Evolutionary conservation across 2,329 filamentous ascomycete species (phyloP).

Genomic region (Colletotrichum siamense): DNA sequence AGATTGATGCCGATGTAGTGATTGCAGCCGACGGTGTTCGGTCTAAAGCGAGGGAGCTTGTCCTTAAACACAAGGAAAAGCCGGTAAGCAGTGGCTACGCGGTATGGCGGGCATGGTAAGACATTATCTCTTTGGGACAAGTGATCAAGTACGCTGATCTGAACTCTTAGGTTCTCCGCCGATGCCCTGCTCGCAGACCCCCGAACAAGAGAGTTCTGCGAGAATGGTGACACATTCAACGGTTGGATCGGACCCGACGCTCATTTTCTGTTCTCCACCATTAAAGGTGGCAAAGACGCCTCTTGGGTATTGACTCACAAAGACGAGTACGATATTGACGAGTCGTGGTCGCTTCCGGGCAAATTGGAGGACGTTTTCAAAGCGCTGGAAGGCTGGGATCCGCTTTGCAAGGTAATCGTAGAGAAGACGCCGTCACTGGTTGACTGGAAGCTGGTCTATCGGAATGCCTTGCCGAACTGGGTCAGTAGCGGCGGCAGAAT

Average conservation of each 20-base stretch:
- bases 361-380: neutral
- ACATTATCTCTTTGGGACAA: fast-evolving
- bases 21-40: neutral
- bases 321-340: neutral
- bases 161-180: neutral
- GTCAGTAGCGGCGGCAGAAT: neutral
- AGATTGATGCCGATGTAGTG: neutral
- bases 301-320: neutral
- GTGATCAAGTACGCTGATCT: neutral
- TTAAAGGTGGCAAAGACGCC: neutral
- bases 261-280: neutral
- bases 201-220: neutral
- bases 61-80: neutral
- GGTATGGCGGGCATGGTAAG: neutral
- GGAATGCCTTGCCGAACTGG: neutral
- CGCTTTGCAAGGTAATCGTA: neutral
- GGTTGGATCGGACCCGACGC: neutral
- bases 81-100: neutral
- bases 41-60: neutral
- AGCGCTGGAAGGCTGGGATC: neutral
- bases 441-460: neutral
- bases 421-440: neutral
- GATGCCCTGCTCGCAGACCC: neutral
- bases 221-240: neutral
- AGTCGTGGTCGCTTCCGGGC: neutral